Conservation (phyloP, 768 basidiomycete genomes). For the Auriscalpium vulgare region DNA sequence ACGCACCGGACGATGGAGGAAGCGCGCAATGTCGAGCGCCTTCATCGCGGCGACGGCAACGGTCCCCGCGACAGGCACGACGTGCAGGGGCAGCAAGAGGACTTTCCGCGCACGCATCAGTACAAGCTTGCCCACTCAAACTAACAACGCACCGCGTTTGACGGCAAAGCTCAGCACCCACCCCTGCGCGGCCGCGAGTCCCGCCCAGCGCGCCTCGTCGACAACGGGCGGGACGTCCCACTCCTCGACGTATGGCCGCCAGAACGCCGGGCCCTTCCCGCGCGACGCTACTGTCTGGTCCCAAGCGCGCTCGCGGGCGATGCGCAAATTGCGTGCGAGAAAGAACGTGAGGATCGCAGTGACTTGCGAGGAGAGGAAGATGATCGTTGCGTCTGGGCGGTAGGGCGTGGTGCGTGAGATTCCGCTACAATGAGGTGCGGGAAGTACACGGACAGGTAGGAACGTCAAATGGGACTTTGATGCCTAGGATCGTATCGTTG, state of each 20-base stretch:
- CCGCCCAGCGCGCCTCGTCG: slow-evolving; percentile 23
- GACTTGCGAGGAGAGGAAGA: slow-evolving; percentile 68
- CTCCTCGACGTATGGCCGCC: slow-evolving; percentile 78
- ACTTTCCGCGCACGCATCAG: slow-evolving; percentile 26
- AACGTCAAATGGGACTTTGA: slow-evolving; percentile 55
- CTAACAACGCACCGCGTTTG: slow-evolving; percentile 32
- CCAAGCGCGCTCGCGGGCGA: slow-evolving; percentile 72
- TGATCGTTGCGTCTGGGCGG: slow-evolving; percentile 57
- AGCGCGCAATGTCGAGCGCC: slow-evolving; percentile 56
- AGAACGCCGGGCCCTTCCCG: slow-evolving; percentile 77
- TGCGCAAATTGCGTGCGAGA: slow-evolving; percentile 72
- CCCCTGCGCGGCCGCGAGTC: slow-evolving; percentile 29
- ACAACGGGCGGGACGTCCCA: slow-evolving; percentile 55
- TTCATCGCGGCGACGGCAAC: slow-evolving; percentile 56
- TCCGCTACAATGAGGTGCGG: background rate
- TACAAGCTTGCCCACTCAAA: slow-evolving; percentile 1
- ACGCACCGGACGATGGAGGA: slow-evolving; percentile 61
- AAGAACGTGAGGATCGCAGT: slow-evolving; percentile 76
- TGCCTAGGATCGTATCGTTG: slow-evolving; percentile 56
- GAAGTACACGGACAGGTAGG: slow-evolving; percentile 50
- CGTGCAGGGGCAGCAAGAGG: slow-evolving; percentile 55
- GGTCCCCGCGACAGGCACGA: slow-evolving; percentile 54
- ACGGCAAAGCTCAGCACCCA: slow-evolving; percentile 34
- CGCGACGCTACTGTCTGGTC: slow-evolving; percentile 79
- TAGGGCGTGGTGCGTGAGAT: background rate